These are phyloP conservation scores for Verbena officinalis DNA, from an alignment of 257 asterid species.

Conservation along the genomic window DNA sequence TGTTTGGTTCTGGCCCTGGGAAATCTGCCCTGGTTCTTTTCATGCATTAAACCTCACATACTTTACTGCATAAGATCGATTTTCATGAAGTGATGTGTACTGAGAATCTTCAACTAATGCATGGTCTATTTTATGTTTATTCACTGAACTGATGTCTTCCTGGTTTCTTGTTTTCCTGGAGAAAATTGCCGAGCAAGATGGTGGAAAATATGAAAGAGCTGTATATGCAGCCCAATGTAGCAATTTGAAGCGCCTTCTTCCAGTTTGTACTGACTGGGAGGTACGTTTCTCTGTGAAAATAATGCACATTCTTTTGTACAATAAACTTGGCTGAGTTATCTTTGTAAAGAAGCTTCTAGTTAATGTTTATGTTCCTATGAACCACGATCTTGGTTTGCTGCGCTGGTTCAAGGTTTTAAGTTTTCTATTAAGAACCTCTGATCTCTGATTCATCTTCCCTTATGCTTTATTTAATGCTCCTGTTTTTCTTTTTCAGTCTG, in stretches of 20 bases:
- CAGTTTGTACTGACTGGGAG: slow-evolving; percentile 99
- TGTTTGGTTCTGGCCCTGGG: slow-evolving; percentile 22
- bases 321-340: slow-evolving; percentile 17
- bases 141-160: slow-evolving; percentile 31
- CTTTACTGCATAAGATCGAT: slow-evolving; percentile 12
- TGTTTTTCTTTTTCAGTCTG: slow-evolving; percentile 69
- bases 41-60: slow-evolving; percentile 3
- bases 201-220: slow-evolving; percentile 91
- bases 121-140: slow-evolving; percentile 18
- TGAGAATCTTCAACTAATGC: slow-evolving; percentile 8
- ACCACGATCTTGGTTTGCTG: slow-evolving; percentile 6
- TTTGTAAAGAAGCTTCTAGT: background rate
- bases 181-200: slow-evolving; percentile 96
- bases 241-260: slow-evolving; percentile 89
- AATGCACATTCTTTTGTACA: slow-evolving; percentile 14
- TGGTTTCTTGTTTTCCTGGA: slow-evolving; percentile 47
- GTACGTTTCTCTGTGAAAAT: slow-evolving; percentile 44
- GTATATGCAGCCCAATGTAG: slow-evolving; percentile 90
- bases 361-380: background rate
- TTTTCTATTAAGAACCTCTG: slow-evolving; percentile 6
- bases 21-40: slow-evolving; percentile 27
- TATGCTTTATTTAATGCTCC: slow-evolving; percentile 20
- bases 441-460: slow-evolving; percentile 8
- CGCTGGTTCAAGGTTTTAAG: background rate
- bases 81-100: slow-evolving; percentile 17